Evolutionary conservation across 805 yeast genomes (phyloP), one percentile per base, ranked within the genome.

Genomic region (Wickerhamiella spandovensis): DNA sequence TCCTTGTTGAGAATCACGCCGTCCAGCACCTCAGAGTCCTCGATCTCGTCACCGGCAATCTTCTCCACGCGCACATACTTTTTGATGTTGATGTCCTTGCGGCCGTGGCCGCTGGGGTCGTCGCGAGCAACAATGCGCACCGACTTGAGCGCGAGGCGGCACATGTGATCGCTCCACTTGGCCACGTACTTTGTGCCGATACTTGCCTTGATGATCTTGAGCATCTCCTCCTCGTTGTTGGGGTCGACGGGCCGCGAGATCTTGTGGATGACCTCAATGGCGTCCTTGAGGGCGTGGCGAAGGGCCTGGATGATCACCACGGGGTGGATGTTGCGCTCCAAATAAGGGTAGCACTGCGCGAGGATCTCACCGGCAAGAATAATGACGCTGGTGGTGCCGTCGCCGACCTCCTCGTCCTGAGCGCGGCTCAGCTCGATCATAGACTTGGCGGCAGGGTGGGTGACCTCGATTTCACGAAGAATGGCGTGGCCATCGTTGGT

Each of bases 401-500:
- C 99, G 51, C 99, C 99, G 50, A 79, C 98, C 70, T 90, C 98
- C 70, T 90, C 98, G 65, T 90, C 98, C 71, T 90, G 97, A 6
- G 98, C 89, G 70, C 98, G 79, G 61, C 92, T 81, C 57, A 92
- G 77, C 70, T 92, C 98, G 63, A 92, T 84, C 97, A 92, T 92
- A 30, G 95, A 84, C 70, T 92, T 92, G 45, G 99, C 99, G 4
- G 98, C 99, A 10, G 99, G 98, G 66, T 92, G 98, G 3, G 96
- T 88, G 24, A 69, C 72, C 64, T 90, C 97, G 58, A 92, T 92
- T 66, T 92, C 99, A 64, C 99, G 79, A 59, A 92, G 73, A 58
- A 92, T 92, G 17, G 99, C 98, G 68, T 92, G 98, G 13, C 99
- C 99, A 67, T 92, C 99, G 68, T 92, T 92, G 51, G 99, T 92